phyloP scores from a whole-genome alignment of 495 filamentous ascomycete genomes.

The Daldinia grandis region DNA sequence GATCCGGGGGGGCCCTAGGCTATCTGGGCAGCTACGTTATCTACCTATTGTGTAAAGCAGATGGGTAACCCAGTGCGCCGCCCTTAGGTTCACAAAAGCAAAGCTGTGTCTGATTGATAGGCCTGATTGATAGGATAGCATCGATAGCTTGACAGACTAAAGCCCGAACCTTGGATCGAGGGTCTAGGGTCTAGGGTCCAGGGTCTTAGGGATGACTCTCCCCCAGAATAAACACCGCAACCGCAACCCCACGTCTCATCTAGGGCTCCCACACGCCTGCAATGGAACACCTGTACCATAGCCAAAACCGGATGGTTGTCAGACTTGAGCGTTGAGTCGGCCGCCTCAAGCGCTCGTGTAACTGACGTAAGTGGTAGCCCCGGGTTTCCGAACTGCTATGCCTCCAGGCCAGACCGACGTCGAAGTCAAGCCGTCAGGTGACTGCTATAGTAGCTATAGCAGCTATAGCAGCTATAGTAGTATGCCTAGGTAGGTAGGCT shows the following conservation, averaged over 20 bases:
- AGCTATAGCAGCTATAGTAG: background rate
- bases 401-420: slow-evolving; percentile 12
- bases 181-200: background rate
- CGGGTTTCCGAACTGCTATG: slow-evolving; percentile 8
- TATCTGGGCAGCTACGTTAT: slow-evolving; percentile 15
- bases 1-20: slow-evolving; percentile 6
- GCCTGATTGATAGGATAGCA: slow-evolving; percentile 13
- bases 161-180: slow-evolving; percentile 13
- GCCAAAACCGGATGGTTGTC: background rate
- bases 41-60: background rate
- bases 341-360: slow-evolving; percentile 9
- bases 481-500: slow-evolving; percentile 23
- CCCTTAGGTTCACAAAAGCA: background rate
- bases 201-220: slow-evolving; percentile 15
- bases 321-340: background rate
- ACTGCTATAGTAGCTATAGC: background rate
- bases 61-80: background rate
- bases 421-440: slow-evolving; percentile 27
- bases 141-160: slow-evolving; percentile 6
- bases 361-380: slow-evolving; percentile 8
- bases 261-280: slow-evolving; percentile 6
- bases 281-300: slow-evolving; percentile 1
- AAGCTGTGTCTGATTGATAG: slow-evolving; percentile 15
- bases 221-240: slow-evolving; percentile 34
- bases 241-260: slow-evolving; percentile 32